phyloP scores from a whole-genome alignment of 2,329 filamentous ascomycete species.

The Xylaria sp. region DNA sequence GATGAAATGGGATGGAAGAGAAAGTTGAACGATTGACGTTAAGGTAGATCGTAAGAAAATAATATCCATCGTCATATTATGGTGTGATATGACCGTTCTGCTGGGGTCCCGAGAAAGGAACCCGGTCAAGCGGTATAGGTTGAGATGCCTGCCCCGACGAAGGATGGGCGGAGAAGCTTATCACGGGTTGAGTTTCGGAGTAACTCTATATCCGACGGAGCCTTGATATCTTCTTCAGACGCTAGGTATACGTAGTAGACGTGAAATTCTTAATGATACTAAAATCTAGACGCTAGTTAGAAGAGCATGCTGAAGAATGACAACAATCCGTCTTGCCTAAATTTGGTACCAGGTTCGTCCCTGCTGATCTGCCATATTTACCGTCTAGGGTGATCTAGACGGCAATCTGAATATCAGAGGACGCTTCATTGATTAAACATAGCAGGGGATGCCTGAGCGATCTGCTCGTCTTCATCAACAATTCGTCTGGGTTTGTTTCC shows the following conservation, averaged over 20 bases:
- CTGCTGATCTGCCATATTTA: constrained; percentile 15
- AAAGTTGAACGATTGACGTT: constrained; percentile 57
- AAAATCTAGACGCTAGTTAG: background rate
- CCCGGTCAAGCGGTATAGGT: constrained; percentile 22
- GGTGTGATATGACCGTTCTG: constrained; percentile 66
- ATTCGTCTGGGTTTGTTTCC: constrained; percentile 4
- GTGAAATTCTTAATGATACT: background rate
- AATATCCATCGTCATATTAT: constrained; percentile 62
- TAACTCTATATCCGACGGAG: constrained; percentile 50
- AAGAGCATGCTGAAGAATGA: background rate
- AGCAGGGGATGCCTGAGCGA: constrained; percentile 7
- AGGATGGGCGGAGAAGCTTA: constrained; percentile 9
- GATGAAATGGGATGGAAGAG: constrained; percentile 61
- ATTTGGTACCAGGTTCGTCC: background rate
- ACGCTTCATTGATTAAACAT: background rate
- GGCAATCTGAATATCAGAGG: constrained; percentile 15
- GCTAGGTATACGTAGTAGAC: background rate
- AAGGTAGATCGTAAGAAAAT: constrained; percentile 56
- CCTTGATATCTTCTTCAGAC: constrained; percentile 58
- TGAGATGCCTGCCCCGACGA: constrained; percentile 16
- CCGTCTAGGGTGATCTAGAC: constrained; percentile 10
- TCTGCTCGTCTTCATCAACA: constrained; percentile 7
- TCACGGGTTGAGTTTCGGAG: constrained; percentile 20
- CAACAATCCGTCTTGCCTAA: background rate
- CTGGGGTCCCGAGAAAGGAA: constrained; percentile 27